A percentile compares a stretch with the other conserved stretches of the same genome.
Evolutionary conservation across 805 yeast genomes (phyloP).

Genomic region (Candida methanosorbosa): DNA sequence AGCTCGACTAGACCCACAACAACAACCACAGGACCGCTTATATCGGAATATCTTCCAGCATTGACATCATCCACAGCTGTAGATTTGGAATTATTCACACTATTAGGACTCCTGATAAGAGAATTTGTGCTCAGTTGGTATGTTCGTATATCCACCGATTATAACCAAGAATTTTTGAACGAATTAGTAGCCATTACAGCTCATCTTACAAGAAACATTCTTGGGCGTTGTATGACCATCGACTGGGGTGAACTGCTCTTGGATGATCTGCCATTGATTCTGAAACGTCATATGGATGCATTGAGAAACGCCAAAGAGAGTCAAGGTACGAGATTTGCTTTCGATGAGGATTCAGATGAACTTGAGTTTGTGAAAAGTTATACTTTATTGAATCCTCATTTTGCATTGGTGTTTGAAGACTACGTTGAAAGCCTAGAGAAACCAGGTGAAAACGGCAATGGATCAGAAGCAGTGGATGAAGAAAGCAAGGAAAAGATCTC

Average conservation of each 20-base stretch:
- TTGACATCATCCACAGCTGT: slow-evolving; percentile 30
- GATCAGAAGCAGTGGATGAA: not conserved
- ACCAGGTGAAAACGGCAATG: not conserved
- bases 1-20: not conserved
- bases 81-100: slow-evolving; percentile 36
- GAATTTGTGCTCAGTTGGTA: slow-evolving; percentile 43
- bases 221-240: slow-evolving; percentile 21
- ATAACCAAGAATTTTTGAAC: slow-evolving; percentile 30
- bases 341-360: slow-evolving; percentile 1
- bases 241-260: slow-evolving; percentile 29
- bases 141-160: slow-evolving; percentile 24
- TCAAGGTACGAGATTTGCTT: slow-evolving; percentile 10
- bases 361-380: slow-evolving; percentile 9
- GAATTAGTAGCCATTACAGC: slow-evolving; percentile 33
- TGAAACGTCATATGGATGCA: slow-evolving; percentile 20
- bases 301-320: slow-evolving; percentile 3
- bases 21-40: not conserved
- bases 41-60: slow-evolving; percentile 24
- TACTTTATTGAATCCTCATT: slow-evolving; percentile 12
- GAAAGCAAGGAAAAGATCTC: not conserved
- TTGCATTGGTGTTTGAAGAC: slow-evolving; percentile 9
- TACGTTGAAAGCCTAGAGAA: slow-evolving; percentile 1
- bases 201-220: slow-evolving; percentile 30
- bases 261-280: slow-evolving; percentile 35
- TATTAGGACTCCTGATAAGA: slow-evolving; percentile 35